Evolutionary conservation across 257 asterid genomes (phyloP).

Genomic region (Capsicum rhomboideum): DNA sequence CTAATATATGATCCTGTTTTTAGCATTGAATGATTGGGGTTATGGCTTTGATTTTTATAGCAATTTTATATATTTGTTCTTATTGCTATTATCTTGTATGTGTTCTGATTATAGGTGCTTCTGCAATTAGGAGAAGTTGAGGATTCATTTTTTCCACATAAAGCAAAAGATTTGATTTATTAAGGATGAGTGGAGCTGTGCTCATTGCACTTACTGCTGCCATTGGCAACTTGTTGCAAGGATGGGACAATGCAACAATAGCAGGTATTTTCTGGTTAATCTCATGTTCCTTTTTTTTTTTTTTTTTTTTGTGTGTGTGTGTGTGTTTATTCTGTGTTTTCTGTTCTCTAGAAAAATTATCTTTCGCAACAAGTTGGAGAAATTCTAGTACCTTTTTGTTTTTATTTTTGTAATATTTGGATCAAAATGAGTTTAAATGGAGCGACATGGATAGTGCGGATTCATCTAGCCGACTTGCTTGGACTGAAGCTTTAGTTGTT

Average conservation of each 20-base stretch:
- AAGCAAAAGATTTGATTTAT: not conserved
- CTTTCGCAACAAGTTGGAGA: not conserved
- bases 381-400: not conserved
- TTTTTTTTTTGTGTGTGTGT: too few species aligned
- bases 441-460: not conserved
- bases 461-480: not conserved
- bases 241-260: conserved; percentile 99
- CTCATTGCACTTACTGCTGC: conserved; percentile 79
- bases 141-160: not conserved
- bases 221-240: conserved; percentile 86
- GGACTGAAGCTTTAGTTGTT: not conserved
- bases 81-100: not conserved
- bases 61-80: not conserved
- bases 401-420: not conserved
- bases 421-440: not conserved
- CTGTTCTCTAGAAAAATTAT: not conserved
- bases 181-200: conserved; percentile 75
- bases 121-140: not conserved
- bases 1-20: not conserved
- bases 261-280: conserved; percentile 48
- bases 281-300: not conserved
- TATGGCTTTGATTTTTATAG: not conserved
- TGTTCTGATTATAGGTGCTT: not conserved
- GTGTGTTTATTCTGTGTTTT: too few species aligned
- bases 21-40: not conserved